Evolutionary conservation across 352 stramenopile species (phyloP), one percentile per base, ranked within the genome.

Genomic region (Globisporangium spinosum): DNA sequence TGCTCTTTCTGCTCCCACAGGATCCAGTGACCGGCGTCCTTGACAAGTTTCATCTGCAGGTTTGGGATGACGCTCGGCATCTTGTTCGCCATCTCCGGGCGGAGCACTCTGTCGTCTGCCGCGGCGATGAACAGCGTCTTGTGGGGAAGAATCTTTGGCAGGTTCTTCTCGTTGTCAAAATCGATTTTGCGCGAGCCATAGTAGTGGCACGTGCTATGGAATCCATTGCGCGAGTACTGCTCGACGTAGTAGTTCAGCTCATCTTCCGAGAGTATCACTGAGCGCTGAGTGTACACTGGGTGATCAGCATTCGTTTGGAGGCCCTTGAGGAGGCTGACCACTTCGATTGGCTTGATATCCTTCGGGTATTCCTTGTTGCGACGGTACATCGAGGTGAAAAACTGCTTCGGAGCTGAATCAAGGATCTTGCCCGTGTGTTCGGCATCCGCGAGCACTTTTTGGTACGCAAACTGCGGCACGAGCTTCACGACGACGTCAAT

Each of bases 171-270:
- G 47, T 73, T 59, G 20, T 86, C 77, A 70, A 87, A 90, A 62
- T 89, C 83, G 34, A 86, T 74, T 64, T 85, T 76, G 65, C 82
- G 82, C 10, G 76, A 82, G 9, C 72, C 79, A 63, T 89, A 89
- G 62, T 85, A 88, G 70, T 83, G 75, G 63, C 78, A 82, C 58
- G 73, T 82, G 53, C 74, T 79, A 62, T 82, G 74, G 65, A 93
- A 93, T 25, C 84, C 84, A 10, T 70, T 74, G 58, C 67, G 67
- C 12, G 70, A 59, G 70, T 89, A 91, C 67, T 88, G 67, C 23
- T 77, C 58, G 40, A 87, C 78, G 64, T 91, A 90, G 62, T 84
- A 89, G 25, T 83, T 77, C 27, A 90, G 47, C 64, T 93, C 85
- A 1, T 75, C 65, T 32, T 87, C 70, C 17, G 73, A 79, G 15